These are phyloP conservation scores for Acacia melanoxylon DNA, from an alignment of 306 rosid species.

Conservation along the genomic window DNA sequence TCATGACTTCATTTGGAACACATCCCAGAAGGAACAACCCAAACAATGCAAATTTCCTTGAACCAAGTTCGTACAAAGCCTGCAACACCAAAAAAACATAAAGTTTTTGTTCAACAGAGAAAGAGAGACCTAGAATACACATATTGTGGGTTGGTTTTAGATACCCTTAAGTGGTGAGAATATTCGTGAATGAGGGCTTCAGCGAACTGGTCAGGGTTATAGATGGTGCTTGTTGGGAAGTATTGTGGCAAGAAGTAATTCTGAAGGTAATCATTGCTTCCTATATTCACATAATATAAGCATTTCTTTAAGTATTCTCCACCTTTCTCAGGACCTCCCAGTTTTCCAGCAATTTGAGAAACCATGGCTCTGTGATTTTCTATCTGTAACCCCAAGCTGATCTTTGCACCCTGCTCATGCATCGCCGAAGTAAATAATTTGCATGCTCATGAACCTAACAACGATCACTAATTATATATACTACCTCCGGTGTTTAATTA, in stretches of 20 bases:
- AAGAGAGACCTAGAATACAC: background rate
- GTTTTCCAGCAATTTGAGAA: background rate
- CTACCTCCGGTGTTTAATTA: fast-evolving
- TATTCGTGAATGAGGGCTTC: constrained; percentile 37
- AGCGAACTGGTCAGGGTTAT: constrained; percentile 39
- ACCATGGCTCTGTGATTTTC: constrained; percentile 27
- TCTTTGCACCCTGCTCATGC: constrained; percentile 38
- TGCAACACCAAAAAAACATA: background rate
- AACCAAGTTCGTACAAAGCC: constrained; percentile 56
- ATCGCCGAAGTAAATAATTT: background rate
- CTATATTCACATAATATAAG: constrained; percentile 42
- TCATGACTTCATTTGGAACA: constrained; percentile 44
- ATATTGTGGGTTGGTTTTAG: background rate
- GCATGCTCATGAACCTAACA: background rate
- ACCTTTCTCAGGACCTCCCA: constrained; percentile 2
- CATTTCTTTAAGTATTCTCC: constrained; percentile 34
- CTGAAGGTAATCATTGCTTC: constrained; percentile 52
- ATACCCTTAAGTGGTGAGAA: constrained; percentile 35
- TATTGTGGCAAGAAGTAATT: constrained; percentile 46
- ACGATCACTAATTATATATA: background rate
- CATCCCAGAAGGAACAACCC: constrained; percentile 58
- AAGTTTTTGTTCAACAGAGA: background rate
- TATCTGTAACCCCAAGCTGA: constrained; percentile 32
- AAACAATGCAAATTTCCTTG: constrained; percentile 56
- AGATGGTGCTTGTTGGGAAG: constrained; percentile 27